A percentile compares a stretch with the other conserved stretches of the same genome.
phyloP scores from a whole-genome alignment of 2,329 filamentous ascomycete genomes.

The Diaporthe sp. region DNA sequence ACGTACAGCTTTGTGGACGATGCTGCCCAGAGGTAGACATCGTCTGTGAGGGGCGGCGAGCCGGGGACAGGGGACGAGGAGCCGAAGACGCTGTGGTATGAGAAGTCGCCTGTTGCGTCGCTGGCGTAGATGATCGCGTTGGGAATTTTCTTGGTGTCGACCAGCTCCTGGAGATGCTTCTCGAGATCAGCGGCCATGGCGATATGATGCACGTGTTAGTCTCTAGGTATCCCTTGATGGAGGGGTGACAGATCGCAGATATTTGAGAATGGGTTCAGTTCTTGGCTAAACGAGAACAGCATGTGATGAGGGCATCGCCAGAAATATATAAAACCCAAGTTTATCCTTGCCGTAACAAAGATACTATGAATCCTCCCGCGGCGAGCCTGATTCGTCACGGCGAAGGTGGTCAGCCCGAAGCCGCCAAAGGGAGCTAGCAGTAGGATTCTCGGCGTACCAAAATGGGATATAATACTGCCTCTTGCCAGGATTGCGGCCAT shows the following conservation, averaged over 20 bases:
- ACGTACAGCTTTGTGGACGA: constrained; percentile 62
- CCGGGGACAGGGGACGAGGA: constrained; percentile 58
- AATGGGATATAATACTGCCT: background rate
- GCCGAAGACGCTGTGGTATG: constrained; percentile 57
- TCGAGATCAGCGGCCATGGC: constrained; percentile 52
- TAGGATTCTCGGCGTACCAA: constrained; percentile 26
- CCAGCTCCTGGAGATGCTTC: constrained; percentile 54
- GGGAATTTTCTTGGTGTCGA: constrained; percentile 59
- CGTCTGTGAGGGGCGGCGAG: constrained; percentile 51
- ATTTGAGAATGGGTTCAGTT: no score
- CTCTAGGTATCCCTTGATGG: background rate
- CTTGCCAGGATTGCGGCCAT: no score
- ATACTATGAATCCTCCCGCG: background rate
- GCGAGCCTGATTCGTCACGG: constrained; percentile 15
- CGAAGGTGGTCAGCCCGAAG: constrained; percentile 6
- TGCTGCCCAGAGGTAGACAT: constrained; percentile 54
- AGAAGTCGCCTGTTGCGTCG: constrained; percentile 54
- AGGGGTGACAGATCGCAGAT: background rate
- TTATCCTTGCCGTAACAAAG: background rate
- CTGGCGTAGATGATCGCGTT: constrained; percentile 59
- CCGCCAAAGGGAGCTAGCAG: background rate
- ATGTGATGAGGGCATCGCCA: background rate
- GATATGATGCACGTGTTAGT: background rate
- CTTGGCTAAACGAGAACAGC: background rate
- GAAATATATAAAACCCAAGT: background rate